Base-by-base conservation (phyloP, 805 yeast species). In the Kockiozyma suomiensis region DNA sequence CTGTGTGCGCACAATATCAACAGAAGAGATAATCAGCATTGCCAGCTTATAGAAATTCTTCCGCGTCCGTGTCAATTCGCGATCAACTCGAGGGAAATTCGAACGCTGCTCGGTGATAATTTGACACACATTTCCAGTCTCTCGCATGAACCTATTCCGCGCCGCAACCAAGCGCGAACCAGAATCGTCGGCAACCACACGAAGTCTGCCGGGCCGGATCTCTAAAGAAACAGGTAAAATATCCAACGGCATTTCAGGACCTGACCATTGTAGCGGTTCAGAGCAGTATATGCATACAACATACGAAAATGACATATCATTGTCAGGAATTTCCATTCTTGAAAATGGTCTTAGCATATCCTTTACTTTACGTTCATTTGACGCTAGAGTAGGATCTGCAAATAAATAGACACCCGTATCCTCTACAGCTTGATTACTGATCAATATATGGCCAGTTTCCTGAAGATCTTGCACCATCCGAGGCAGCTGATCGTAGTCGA, bases 221-320 rank as follows among this genome's bases (percentile, higher is more conserved):
- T 85, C 86, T 25, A 83, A 77, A 2, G 72, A 70, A 8, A 65
- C 53, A 32, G 66, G 70, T 0, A 71, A 68, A 47, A 73, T 51
- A 13, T 73, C 74, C 12, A 88, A 71, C 45, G 84, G 81, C 40
- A 85, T 79, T 64, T 87, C 85, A 17, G 82, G 80, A 3, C 97
- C 97, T 62, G 88, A 91, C 98, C 98, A 93, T 50, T 88, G 83
- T 73, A 92, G 81, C 0, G 97, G 96, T 68, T 89, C 89, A 1
- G 86, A 80, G 0, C 96, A 91, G 68, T 89, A 85, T 3, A 92
- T 56, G 50, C 53, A 61, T 43, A 64, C 60, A 52, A 58, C 40
- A 40, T 59, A 65, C 33, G 60, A 55, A 40, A 33, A 54, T 1
- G 46, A n/a, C 17, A 57, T 46, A 46, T 57, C 60, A 38, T 47